Conservation (phyloP, 306 rosid genomes). For the Castanospermum australe region DNA sequence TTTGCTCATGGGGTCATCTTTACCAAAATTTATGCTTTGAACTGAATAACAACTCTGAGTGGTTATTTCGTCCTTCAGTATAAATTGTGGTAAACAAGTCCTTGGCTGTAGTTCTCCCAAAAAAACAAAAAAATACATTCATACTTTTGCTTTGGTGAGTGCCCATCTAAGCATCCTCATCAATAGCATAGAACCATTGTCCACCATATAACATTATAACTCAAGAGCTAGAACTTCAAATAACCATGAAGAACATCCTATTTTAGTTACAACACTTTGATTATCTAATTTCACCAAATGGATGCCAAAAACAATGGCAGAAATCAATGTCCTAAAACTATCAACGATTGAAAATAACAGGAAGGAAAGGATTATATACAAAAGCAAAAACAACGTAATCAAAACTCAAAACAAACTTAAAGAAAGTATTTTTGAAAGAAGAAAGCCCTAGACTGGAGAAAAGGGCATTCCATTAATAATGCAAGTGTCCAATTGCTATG, state of each 20-base stretch:
- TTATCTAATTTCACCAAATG: background rate
- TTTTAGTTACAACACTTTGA: background rate
- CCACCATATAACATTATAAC: background rate
- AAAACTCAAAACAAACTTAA: background rate
- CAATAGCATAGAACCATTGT: background rate
- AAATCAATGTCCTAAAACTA: background rate
- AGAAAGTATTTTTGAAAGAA: background rate
- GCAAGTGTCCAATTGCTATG: background rate
- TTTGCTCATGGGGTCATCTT: too few relatives aligned
- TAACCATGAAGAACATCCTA: background rate
- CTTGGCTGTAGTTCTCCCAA: background rate
- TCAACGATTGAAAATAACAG: background rate
- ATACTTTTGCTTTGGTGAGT: background rate
- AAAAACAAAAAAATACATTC: background rate
- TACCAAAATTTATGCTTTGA: too few relatives aligned
- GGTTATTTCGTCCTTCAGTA: too few relatives aligned
- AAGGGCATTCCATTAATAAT: background rate
- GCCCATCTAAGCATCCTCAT: background rate
- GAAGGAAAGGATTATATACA: background rate
- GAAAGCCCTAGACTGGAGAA: background rate
- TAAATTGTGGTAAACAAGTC: too few relatives aligned
- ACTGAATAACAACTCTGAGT: too few relatives aligned
- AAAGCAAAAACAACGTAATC: background rate
- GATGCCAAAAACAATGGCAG: background rate
- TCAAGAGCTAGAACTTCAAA: background rate